Conservation (phyloP, 2,329 filamentous ascomycete species). For the Whalleya microplaca region DNA sequence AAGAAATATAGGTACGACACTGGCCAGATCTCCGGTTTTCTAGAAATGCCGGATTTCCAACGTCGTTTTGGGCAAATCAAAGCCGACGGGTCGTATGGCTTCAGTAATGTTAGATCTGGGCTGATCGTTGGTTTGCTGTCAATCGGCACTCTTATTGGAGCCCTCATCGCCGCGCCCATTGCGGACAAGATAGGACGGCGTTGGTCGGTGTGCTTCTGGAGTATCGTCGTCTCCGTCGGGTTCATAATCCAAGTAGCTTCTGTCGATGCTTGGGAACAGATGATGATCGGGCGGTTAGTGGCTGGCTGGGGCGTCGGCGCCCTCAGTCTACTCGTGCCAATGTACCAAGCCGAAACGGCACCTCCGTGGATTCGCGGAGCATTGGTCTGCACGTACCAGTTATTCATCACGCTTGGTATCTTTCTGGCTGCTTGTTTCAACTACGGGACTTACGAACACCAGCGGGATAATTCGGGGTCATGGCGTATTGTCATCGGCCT, state of each 20-base stretch:
- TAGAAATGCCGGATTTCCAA: conserved; percentile 61
- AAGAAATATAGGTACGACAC: conserved; percentile 47
- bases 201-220: conserved; percentile 64
- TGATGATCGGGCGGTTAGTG: conserved; percentile 67
- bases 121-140: conserved; percentile 62
- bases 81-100: conserved; percentile 45
- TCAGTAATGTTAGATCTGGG: conserved; percentile 58
- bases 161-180: conserved; percentile 62
- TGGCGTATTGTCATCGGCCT: conserved; percentile 66
- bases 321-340: conserved; percentile 66
- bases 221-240: conserved; percentile 63
- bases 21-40: conserved; percentile 59
- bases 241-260: conserved; percentile 70
- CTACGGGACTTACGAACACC: conserved; percentile 59
- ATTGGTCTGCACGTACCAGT: conserved; percentile 69
- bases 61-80: conserved; percentile 52
- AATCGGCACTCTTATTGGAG: conserved; percentile 64
- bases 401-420: conserved; percentile 74
- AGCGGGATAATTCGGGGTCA: conserved; percentile 46
- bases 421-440: conserved; percentile 64
- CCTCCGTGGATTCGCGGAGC: conserved; percentile 69
- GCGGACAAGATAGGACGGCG: conserved; percentile 68
- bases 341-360: conserved; percentile 74
- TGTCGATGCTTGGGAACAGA: conserved; percentile 60
- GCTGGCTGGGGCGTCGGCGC: conserved; percentile 71